Percentiles rank a stretch among this genome's conserved stretches.
These are phyloP conservation scores for Syncephalastrum sp. DNA, from an alignment of 371 early-diverging fungal genomes.

Conservation along the genomic window DNA sequence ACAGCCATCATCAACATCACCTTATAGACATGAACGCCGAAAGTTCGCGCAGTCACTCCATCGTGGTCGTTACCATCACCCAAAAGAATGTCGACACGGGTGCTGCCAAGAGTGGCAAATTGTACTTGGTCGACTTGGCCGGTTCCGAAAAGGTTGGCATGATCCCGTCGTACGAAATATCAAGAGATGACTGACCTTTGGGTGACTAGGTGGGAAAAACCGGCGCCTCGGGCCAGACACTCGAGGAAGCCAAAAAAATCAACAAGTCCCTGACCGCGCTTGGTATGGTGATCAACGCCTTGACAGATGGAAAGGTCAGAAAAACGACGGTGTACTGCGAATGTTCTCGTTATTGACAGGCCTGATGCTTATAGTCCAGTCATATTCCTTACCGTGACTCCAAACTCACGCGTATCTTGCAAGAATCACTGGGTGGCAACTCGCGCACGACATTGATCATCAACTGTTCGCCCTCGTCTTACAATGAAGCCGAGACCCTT, in stretches of 20 bases:
- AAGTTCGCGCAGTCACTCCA: slow-evolving; percentile 95
- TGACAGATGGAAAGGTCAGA: slow-evolving; percentile 87
- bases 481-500: slow-evolving; percentile 95
- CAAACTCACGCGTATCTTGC: slow-evolving; percentile 97
- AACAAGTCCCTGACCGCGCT: slow-evolving; percentile 98
- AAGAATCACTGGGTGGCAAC: slow-evolving; percentile 98
- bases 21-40: slow-evolving; percentile 94
- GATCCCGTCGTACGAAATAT: neutral
- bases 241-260: slow-evolving; percentile 99
- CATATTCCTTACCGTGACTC: slow-evolving; percentile 99
- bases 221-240: slow-evolving; percentile 96
- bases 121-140: slow-evolving; percentile 98
- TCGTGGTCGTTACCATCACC: slow-evolving; percentile 93
- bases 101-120: slow-evolving; percentile 84
- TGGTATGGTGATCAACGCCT: slow-evolving; percentile 98
- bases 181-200: neutral
- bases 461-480: slow-evolving; percentile 95
- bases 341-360: neutral
- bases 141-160: slow-evolving; percentile 93
- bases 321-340: neutral
- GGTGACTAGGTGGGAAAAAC: slow-evolving; percentile 82
- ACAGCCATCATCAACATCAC: neutral
- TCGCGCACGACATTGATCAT: slow-evolving; percentile 96
- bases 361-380: slow-evolving; percentile 59
- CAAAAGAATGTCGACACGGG: slow-evolving; percentile 93